phyloP scores from a whole-genome alignment of 208 protist species.

The Angomonas ambiguus region DNA sequence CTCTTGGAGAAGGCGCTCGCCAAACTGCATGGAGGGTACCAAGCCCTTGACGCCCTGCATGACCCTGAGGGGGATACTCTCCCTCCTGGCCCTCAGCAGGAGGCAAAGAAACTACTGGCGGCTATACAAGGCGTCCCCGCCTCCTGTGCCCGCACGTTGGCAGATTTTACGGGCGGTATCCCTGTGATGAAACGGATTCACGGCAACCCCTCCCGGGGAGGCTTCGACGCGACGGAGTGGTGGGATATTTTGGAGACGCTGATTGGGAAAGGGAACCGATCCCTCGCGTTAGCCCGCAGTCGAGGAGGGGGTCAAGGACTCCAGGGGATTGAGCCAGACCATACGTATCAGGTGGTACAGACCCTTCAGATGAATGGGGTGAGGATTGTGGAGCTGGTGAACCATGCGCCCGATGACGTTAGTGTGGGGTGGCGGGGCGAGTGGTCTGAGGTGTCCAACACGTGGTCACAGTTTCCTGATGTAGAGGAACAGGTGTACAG shows the following conservation, averaged over 20 bases:
- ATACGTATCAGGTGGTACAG: conserved; percentile 54
- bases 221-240: neutral
- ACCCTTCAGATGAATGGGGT: conserved; percentile 55
- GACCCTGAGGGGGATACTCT: conserved; percentile 15
- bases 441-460: conserved; percentile 63
- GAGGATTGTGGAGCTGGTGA: conserved; percentile 54
- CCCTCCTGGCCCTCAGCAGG: neutral
- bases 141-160: conserved; percentile 30
- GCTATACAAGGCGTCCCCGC: neutral
- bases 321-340: conserved; percentile 49
- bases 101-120: neutral
- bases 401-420: conserved; percentile 22
- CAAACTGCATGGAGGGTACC: conserved; percentile 80
- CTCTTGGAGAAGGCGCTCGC: conserved; percentile 85
- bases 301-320: conserved; percentile 18
- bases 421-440: conserved; percentile 51
- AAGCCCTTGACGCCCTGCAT: conserved; percentile 42
- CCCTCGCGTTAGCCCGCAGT: conserved; percentile 39
- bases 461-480: conserved; percentile 65
- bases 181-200: conserved; percentile 39
- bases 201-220: neutral
- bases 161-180: conserved; percentile 65
- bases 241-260: neutral
- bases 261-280: neutral
- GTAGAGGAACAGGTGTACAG: conserved; percentile 33